Evolutionary conservation across 2,329 filamentous ascomycete genomes (phyloP).

Genomic region (Cercospora citrullina): DNA sequence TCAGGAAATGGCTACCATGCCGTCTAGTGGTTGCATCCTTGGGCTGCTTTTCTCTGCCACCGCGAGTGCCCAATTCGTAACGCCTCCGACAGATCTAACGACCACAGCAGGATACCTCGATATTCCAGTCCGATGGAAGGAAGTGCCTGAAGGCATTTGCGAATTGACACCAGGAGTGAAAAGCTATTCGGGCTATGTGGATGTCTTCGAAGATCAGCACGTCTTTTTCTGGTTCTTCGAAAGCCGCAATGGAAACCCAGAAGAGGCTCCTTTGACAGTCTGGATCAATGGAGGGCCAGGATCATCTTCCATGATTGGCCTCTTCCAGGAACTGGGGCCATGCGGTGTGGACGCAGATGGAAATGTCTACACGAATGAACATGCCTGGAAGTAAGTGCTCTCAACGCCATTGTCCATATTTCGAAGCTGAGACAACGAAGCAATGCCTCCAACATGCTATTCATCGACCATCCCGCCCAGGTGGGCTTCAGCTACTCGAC

Average conservation of each 20-base stretch:
- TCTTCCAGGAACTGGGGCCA: slow-evolving; percentile 53
- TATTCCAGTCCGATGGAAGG: slow-evolving; percentile 59
- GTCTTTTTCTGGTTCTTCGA: slow-evolving; percentile 69
- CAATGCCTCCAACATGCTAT: slow-evolving; percentile 66
- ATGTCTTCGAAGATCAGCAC: slow-evolving; percentile 39
- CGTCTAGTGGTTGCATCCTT: neutral
- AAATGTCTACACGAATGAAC: slow-evolving; percentile 59
- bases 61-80: slow-evolving; percentile 45
- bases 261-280: slow-evolving; percentile 58
- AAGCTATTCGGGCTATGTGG: slow-evolving; percentile 48
- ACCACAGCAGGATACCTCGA: slow-evolving; percentile 48
- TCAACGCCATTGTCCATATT: neutral
- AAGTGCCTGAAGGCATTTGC: slow-evolving; percentile 50
- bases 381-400: slow-evolving; percentile 55
- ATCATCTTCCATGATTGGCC: slow-evolving; percentile 58
- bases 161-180: slow-evolving; percentile 55
- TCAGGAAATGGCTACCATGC: neutral
- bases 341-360: slow-evolving; percentile 47
- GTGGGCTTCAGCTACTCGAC: slow-evolving; percentile 60
- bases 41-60: slow-evolving; percentile 7
- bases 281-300: slow-evolving; percentile 65
- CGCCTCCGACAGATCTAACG: slow-evolving; percentile 48
- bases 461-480: slow-evolving; percentile 66
- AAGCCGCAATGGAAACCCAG: slow-evolving; percentile 51
- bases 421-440: neutral